phyloP scores from a whole-genome alignment of 1,284 basidiomycete genomes.

The Trichosporon sp. region DNA sequence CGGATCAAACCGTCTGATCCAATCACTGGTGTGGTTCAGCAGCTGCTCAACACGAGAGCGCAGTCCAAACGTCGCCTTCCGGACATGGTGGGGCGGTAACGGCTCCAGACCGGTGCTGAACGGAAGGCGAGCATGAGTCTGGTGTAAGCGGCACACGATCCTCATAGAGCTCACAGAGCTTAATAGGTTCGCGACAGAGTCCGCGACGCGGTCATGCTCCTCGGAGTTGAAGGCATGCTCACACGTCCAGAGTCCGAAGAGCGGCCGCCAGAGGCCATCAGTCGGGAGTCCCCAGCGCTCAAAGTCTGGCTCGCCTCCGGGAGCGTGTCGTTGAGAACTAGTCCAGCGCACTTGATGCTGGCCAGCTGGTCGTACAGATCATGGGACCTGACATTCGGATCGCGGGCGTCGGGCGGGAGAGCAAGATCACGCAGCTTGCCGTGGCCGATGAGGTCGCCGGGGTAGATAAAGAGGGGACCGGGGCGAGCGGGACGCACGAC shows the following conservation, averaged over 20 bases:
- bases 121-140: not conserved
- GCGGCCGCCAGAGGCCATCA: not conserved
- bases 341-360: not conserved
- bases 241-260: not conserved
- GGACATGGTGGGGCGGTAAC: not conserved
- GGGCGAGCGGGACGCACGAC: not conserved
- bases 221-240: not conserved
- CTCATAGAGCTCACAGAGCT: not conserved
- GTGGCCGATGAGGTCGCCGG: constrained; percentile 2
- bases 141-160: not conserved
- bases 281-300: not conserved
- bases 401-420: not conserved
- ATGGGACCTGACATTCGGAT: not conserved
- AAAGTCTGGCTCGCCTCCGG: not conserved
- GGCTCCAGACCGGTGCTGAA: not conserved
- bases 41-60: not conserved
- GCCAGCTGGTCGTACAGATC: not conserved
- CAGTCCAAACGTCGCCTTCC: not conserved
- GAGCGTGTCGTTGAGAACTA: not conserved
- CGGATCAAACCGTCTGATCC: not conserved
- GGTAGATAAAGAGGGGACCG: not conserved
- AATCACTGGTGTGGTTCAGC: not conserved
- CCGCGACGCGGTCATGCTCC: not conserved
- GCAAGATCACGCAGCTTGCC: not conserved
- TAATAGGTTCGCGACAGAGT: not conserved